phyloP scores from a whole-genome alignment of 2,329 filamentous ascomycete genomes.

The Pseudogymnoascus sp. region DNA sequence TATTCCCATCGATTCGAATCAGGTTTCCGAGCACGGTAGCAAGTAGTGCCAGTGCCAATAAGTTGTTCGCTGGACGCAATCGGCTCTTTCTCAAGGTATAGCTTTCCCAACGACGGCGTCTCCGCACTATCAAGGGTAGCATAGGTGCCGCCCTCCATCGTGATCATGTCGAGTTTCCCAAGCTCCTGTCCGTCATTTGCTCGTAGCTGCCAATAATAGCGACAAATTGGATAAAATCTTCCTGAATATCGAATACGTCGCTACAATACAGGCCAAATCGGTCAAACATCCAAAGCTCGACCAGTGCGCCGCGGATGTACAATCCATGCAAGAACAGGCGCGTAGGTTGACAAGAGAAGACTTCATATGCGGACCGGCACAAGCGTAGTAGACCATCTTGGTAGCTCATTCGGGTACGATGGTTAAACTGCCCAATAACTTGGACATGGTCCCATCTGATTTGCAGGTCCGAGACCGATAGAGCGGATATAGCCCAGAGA shows the following conservation, averaged over 20 bases:
- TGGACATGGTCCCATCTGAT: background rate
- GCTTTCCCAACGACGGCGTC: background rate
- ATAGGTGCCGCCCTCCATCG: background rate
- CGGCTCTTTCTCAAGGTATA: background rate
- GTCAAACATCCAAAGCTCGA: background rate
- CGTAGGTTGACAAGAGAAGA: background rate
- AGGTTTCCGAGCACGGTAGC: slow-evolving; percentile 25
- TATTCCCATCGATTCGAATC: background rate
- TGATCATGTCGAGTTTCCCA: background rate
- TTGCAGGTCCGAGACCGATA: background rate
- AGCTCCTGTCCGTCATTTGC: background rate
- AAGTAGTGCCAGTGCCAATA: slow-evolving; percentile 15
- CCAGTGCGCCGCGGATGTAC: background rate
- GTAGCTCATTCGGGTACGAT: background rate
- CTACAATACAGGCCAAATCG: background rate
- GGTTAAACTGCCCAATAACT: background rate
- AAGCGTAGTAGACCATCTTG: background rate
- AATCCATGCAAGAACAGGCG: background rate
- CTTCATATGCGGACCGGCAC: background rate
- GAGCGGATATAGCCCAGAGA: background rate
- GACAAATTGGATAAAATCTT: background rate
- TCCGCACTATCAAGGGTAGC: background rate
- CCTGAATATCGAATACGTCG: background rate
- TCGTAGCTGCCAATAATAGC: background rate
- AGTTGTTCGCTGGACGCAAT: background rate